Percentiles rank a stretch among this genome's conserved stretches.
Conservation (phyloP, 352 stramenopile species). For the Pythium vanterpoolii region DNA sequence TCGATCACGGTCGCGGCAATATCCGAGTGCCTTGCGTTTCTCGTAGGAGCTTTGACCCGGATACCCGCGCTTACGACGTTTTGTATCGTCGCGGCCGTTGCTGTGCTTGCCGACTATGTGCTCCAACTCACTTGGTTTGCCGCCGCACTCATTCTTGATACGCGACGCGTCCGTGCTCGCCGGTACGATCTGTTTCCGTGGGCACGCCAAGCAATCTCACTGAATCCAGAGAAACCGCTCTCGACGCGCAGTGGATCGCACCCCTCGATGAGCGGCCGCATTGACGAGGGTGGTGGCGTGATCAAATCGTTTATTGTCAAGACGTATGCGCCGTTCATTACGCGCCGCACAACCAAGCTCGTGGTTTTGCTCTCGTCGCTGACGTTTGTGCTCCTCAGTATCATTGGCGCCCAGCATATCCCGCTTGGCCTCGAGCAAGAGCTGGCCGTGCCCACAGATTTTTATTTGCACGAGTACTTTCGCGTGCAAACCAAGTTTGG, state of each 20-base stretch:
- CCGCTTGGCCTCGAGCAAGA: constrained; percentile 85
- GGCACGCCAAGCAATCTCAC: constrained; percentile 45
- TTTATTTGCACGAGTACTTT: constrained; percentile 90
- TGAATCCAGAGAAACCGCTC: constrained; percentile 34
- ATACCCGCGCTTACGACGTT: constrained; percentile 88
- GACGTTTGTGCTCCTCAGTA: constrained; percentile 38
- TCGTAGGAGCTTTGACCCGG: constrained; percentile 76
- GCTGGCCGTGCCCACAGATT: constrained; percentile 82
- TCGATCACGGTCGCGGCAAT: constrained; percentile 85
- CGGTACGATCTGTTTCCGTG: constrained; percentile 75
- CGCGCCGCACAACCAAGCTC: constrained; percentile 55
- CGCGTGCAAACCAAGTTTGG: constrained; percentile 77
- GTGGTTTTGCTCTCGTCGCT: constrained; percentile 44
- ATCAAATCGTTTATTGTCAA: constrained; percentile 68
- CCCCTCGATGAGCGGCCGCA: constrained; percentile 9
- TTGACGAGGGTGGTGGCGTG: constrained; percentile 19
- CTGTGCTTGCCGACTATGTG: constrained; percentile 74
- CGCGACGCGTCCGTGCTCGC: constrained; percentile 54
- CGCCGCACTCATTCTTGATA: constrained; percentile 73
- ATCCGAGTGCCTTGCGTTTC: constrained; percentile 79
- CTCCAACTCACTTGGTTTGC: constrained; percentile 90
- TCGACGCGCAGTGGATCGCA: constrained; percentile 5
- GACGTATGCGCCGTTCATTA: constrained; percentile 60
- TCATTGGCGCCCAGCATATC: constrained; percentile 57
- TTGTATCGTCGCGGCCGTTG: constrained; percentile 79